Percentiles rank a stretch among this genome's conserved stretches.
These are phyloP conservation scores for Artemisia annua DNA, from an alignment of 129 eudicot species.

Conservation along the genomic window DNA sequence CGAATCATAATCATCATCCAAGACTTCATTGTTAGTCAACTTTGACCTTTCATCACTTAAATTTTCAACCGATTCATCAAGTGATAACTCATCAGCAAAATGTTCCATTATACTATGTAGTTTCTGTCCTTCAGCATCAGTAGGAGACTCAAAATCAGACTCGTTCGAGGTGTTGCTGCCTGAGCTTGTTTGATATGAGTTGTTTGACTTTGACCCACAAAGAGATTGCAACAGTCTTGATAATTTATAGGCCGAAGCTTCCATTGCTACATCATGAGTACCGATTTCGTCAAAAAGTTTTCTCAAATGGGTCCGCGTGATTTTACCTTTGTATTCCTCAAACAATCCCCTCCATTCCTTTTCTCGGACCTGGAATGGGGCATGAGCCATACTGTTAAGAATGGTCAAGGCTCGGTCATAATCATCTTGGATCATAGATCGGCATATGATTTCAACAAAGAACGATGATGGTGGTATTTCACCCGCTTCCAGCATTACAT, in stretches of 20 bases:
- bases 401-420: conserved; percentile 56
- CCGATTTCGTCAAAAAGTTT: conserved; percentile 42
- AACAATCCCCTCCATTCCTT: conserved; percentile 70
- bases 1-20: conserved; percentile 41
- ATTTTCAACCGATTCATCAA: conserved; percentile 26
- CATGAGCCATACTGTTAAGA: conserved; percentile 68
- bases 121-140: conserved; percentile 18
- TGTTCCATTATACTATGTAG: conserved; percentile 36
- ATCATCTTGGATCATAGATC: conserved; percentile 48
- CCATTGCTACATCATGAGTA: conserved; percentile 40
- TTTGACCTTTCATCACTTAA: conserved; percentile 24
- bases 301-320: conserved; percentile 38
- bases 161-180: not conserved
- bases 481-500: conserved; percentile 69
- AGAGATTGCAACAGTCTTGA: conserved; percentile 55
- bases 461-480: conserved; percentile 67
- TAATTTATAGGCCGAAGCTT: conserved; percentile 60
- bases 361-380: conserved; percentile 71
- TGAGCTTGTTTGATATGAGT: not conserved
- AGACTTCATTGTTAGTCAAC: conserved; percentile 21
- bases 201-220: conserved; percentile 44
- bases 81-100: conserved; percentile 31
- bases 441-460: conserved; percentile 74
- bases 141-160: not conserved
- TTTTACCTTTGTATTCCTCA: conserved; percentile 56